Percentiles rank a stretch among this genome's conserved stretches.
Conservation (phyloP, 495 filamentous ascomycete genomes). For the Penicillium pulvis region DNA sequence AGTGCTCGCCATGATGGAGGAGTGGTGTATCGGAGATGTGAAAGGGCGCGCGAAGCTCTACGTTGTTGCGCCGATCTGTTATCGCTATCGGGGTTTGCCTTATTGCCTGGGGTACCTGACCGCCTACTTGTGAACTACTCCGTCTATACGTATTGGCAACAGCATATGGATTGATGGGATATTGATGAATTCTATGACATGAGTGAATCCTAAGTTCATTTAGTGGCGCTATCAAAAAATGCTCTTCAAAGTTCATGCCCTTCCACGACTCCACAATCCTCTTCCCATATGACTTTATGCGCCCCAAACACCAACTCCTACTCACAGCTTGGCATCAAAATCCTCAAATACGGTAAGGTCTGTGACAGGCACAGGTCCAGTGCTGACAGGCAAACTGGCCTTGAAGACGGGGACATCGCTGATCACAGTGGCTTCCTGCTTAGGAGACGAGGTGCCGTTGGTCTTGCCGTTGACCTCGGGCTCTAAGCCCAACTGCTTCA, state of each 20-base stretch:
- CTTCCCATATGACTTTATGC: constrained; percentile 2
- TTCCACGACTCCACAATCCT: constrained; percentile 13
- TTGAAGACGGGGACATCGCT: constrained; percentile 78
- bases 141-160: neutral
- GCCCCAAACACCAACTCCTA: constrained; percentile 10
- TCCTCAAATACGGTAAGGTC: constrained; percentile 84
- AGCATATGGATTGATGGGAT: neutral
- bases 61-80: constrained; percentile 11
- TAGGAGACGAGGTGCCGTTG: constrained; percentile 32
- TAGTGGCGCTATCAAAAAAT: neutral
- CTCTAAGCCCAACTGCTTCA: constrained; percentile 44
- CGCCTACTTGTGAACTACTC: constrained; percentile 11
- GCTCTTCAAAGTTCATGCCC: constrained; percentile 5
- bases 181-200: neutral
- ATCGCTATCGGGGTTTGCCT: constrained; percentile 20
- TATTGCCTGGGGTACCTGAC: constrained; percentile 7
- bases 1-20: constrained; percentile 70
- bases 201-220: neutral
- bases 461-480: constrained; percentile 34
- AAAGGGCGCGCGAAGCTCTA: constrained; percentile 8
- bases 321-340: constrained; percentile 71
- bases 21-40: neutral
- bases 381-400: constrained; percentile 65
- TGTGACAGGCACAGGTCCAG: constrained; percentile 68
- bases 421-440: constrained; percentile 53